Conservation (phyloP, 2,329 filamentous ascomycete species). For the Metarhizium robertsii region DNA sequence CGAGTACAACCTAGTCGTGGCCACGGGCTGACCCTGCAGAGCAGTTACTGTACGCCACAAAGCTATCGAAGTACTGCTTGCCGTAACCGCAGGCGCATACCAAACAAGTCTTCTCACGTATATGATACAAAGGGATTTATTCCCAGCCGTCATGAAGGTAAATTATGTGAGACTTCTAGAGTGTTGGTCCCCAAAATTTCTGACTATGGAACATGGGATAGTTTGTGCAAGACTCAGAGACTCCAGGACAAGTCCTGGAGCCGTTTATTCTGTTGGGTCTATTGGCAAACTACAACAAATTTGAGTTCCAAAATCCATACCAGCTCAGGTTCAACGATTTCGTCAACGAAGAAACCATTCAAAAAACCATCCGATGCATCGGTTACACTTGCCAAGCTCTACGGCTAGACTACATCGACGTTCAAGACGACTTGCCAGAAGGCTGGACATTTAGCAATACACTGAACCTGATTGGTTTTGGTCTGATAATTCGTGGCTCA, state of each 20-base stretch:
- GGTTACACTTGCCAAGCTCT: slow-evolving; percentile 61
- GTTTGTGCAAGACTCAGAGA: slow-evolving; percentile 75
- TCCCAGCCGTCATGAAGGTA: slow-evolving; percentile 91
- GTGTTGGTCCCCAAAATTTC: slow-evolving; percentile 1
- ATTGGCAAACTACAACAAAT: slow-evolving; percentile 97
- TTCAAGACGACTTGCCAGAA: slow-evolving; percentile 85
- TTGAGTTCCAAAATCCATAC: slow-evolving; percentile 96
- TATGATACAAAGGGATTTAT: slow-evolving; percentile 88
- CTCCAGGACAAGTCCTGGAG: slow-evolving; percentile 52
- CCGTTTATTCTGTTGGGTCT: slow-evolving; percentile 79
- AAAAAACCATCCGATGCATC: slow-evolving; percentile 69
- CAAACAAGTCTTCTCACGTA: slow-evolving; percentile 91
- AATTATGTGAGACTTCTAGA: slow-evolving; percentile 3
- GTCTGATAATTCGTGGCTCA: slow-evolving; percentile 60
- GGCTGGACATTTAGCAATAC: slow-evolving; percentile 80
- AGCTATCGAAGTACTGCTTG: slow-evolving; percentile 71
- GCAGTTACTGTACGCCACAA: slow-evolving; percentile 66
- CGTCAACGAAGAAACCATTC: slow-evolving; percentile 81
- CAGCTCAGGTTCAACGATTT: slow-evolving; percentile 88
- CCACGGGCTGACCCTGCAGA: slow-evolving; percentile 1
- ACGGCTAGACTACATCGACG: slow-evolving; percentile 68
- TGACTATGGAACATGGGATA: slow-evolving; percentile 20
- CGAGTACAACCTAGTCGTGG: background rate
- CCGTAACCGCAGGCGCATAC: slow-evolving; percentile 86
- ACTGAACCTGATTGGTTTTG: slow-evolving; percentile 75